Base-by-base conservation (phyloP, 805 yeast species). In the Candida insectalens region DNA sequence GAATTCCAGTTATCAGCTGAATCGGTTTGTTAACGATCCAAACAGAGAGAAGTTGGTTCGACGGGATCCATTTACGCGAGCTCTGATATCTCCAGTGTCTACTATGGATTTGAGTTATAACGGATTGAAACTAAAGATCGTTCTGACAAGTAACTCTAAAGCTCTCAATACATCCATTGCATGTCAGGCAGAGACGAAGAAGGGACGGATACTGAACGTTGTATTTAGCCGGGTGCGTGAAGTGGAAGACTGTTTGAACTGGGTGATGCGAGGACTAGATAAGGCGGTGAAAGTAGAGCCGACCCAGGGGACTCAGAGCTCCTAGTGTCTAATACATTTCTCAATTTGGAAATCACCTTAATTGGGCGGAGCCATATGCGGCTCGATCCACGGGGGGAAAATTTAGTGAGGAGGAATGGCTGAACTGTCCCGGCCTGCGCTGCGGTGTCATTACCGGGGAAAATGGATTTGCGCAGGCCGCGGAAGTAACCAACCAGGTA, bases 181-280 rank as follows among this genome's bases (percentile, higher is more conserved):
- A 5, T 23, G 25, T 6, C 17, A 27, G 9, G 30, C 26, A 6
- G 26, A 19, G 12, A 14, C 21, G 10, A 32, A 26, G n/a, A 32
- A 57, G 10, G 20, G 23, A 6, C 5, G 17, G 30, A 60, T 72
- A 6, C 49, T 73, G 30, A 67, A 62, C 40, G 61, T 67, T 6
- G 53, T 46, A 13, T 71, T 74, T 42, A 70, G 62, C 34, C 78
- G 73, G 36, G 53, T 70, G 20, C 50, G 61, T 23, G 78, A 71
- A 29, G 53, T 72, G 5, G 71, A 67, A 33, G 77, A 74, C 44
- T 71, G 80, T 43, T 47, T 74, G 27, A 63, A 61, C 30, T 74
- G 81, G 81, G 55, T 74, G 1, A 50, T 74, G 33, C 59, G 41
- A n/a, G n/a, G n/a, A n/a, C n/a, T n/a, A n/a, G n/a, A n/a, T n/a